Conservation (phyloP, 192 early-diverging fungal species). For the Chytriomyces hyalinus region DNA sequence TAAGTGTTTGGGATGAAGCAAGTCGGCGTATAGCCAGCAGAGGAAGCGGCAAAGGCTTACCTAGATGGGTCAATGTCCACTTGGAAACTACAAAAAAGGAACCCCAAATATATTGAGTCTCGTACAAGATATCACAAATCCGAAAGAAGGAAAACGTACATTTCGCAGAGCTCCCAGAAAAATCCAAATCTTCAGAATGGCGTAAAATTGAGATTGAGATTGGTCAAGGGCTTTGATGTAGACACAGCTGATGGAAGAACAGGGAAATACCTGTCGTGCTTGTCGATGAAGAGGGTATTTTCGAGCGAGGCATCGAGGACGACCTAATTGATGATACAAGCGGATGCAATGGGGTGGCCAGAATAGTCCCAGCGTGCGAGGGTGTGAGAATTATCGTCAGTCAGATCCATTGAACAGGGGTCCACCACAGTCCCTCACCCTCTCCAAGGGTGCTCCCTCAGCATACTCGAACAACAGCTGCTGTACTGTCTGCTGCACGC, state of each 20-base stretch:
- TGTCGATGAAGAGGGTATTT: constrained; percentile 14
- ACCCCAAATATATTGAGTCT: neutral
- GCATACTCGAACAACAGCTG: constrained; percentile 32
- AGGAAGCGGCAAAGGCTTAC: neutral
- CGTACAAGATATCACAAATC: neutral
- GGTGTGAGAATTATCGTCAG: too few species aligned
- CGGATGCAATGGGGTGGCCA: neutral
- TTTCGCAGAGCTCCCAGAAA: constrained; percentile 29
- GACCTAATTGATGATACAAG: neutral
- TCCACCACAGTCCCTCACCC: neutral
- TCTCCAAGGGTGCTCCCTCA: neutral
- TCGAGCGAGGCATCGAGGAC: constrained; percentile 19
- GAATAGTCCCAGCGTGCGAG: too few species aligned
- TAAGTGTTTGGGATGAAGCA: neutral
- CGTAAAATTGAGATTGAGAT: neutral
- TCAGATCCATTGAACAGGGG: too few species aligned
- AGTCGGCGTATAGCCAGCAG: neutral
- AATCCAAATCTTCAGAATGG: constrained; percentile 18
- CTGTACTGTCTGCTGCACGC: constrained; percentile 25
- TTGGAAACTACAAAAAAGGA: constrained; percentile 16
- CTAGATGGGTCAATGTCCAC: constrained; percentile 26
- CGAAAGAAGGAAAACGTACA: neutral
- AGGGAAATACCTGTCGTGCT: constrained; percentile 19
- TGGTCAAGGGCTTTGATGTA: neutral
- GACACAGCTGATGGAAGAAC: neutral